phyloP scores from a whole-genome alignment of 2,329 filamentous ascomycete species.

The Alternaria atra region DNA sequence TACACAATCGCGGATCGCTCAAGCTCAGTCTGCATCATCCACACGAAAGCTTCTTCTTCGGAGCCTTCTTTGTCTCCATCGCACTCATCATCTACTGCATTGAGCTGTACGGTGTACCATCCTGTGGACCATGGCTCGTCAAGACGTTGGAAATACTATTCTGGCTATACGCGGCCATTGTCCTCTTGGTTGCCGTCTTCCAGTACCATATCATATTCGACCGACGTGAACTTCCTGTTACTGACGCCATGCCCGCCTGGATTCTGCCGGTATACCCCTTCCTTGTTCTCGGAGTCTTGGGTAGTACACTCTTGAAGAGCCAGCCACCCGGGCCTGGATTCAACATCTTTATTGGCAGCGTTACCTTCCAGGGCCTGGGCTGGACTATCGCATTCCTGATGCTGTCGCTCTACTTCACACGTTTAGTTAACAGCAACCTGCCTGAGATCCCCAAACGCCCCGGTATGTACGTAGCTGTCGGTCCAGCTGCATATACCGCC shows the following conservation, averaged over 20 bases:
- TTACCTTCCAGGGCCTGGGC: conserved; percentile 74
- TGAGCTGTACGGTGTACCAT: conserved; percentile 70
- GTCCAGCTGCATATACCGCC: conserved; percentile 42
- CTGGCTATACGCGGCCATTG: conserved; percentile 71
- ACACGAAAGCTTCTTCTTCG: conserved; percentile 75
- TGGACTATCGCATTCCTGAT: conserved; percentile 72
- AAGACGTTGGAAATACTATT: conserved; percentile 70
- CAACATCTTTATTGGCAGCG: conserved; percentile 61
- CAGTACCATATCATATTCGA: conserved; percentile 99
- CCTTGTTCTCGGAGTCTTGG: conserved; percentile 50
- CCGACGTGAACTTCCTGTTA: conserved; percentile 65
- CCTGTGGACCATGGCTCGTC: conserved; percentile 63
- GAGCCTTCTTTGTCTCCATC: conserved; percentile 73
- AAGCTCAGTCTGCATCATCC: conserved; percentile 67
- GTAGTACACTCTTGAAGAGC: conserved; percentile 46
- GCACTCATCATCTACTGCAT: conserved; percentile 49
- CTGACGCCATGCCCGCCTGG: conserved; percentile 54
- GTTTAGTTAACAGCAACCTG: conserved; percentile 69
- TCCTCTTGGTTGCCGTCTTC: conserved; percentile 71
- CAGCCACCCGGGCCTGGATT: conserved; percentile 40
- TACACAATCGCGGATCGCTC: conserved; percentile 60
- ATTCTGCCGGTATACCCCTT: conserved; percentile 45
- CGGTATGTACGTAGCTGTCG: conserved; percentile 63
- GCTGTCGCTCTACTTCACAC: conserved; percentile 75
- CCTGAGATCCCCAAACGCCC: conserved; percentile 53